Evolutionary conservation across 2,329 filamentous ascomycete genomes (phyloP).

Genomic region (Diaporthe destruens): DNA sequence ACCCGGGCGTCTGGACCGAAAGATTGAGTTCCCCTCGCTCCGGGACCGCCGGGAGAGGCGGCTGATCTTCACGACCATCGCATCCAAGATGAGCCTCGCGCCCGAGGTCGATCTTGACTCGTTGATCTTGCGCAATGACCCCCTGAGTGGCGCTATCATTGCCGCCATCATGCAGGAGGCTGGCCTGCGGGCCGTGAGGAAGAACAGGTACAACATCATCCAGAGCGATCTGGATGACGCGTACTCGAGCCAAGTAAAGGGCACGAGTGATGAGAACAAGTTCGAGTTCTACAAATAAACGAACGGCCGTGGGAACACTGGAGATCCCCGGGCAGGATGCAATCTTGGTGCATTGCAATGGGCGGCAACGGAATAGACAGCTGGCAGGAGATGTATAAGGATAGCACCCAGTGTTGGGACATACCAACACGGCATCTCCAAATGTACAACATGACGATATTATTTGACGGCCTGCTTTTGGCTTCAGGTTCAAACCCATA

Average conservation of each 20-base stretch:
- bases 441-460: constrained; percentile 42
- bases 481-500: background rate
- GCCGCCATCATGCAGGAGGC: constrained; percentile 99
- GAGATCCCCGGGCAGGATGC: background rate
- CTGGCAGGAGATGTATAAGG: background rate
- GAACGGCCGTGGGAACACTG: background rate
- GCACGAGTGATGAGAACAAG: constrained; percentile 73
- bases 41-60: constrained; percentile 94
- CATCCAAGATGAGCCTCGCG: constrained; percentile 94
- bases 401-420: background rate
- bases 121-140: constrained; percentile 96
- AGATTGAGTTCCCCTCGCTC: constrained; percentile 98
- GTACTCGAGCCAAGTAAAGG: constrained; percentile 97
- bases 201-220: constrained; percentile 99
- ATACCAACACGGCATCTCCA: constrained; percentile 27
- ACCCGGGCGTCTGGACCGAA: constrained; percentile 94
- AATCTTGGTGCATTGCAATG: constrained; percentile 20
- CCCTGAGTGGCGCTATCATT: constrained; percentile 93
- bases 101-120: constrained; percentile 97
- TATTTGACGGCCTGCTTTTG: background rate
- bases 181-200: constrained; percentile 90
- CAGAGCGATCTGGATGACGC: constrained; percentile 97
- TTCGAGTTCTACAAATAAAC: constrained; percentile 92
- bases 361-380: constrained; percentile 16
- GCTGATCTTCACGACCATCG: constrained; percentile 97